Base-by-base conservation (phyloP, 371 early-diverging fungal genomes). In the Rhizopus arrhizus region DNA sequence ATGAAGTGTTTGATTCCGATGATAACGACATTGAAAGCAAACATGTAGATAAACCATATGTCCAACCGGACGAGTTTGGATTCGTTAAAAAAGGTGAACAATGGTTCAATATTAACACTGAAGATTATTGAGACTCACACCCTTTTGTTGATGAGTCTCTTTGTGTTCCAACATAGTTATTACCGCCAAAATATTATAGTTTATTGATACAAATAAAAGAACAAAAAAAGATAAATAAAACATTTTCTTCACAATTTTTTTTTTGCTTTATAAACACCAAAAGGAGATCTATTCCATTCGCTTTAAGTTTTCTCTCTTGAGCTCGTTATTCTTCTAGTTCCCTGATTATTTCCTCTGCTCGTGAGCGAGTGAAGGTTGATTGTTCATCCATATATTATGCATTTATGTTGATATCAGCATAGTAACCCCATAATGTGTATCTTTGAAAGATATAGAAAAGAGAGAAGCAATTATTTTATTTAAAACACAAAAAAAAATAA, bases 31-130 rank as follows among this genome's bases (percentile, higher is more conserved):
- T 32, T 33, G 33, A 50, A 58, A 41, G 55, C 43, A 55, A 13
- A 41, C 33, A 43, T 13, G 16, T n/a, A n/a, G n/a, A n/a, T n/a
- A n/a, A n/a, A n/a, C n/a, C n/a, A n/a, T 15, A 29, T 53, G 41
- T 3, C 15, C 16, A 53, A 41, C 53, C 41, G 45, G 29, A n/a
- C 10, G 43, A 43, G 32, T 55, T 43, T 43, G 45, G 55, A 33
- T 55, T 43, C 42, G 55, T 43, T 41, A 55, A 55, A 55, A 43
- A 43, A 43, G 55, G 33, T 55, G 55, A 43, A 55, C 45, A 31
- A n/a, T 55, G 45, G 40, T 55, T 55, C 31, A 55, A 55, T 55
- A n/a, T 55, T 32, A 43, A 55, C 43, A 32, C 55, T 43, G 55
- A 43, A 55, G 55, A 55, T 0, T 55, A 55, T 29, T 53, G 55